Conservation (phyloP, 2,329 filamentous ascomycete genomes). For the Monosporascus sp. region DNA sequence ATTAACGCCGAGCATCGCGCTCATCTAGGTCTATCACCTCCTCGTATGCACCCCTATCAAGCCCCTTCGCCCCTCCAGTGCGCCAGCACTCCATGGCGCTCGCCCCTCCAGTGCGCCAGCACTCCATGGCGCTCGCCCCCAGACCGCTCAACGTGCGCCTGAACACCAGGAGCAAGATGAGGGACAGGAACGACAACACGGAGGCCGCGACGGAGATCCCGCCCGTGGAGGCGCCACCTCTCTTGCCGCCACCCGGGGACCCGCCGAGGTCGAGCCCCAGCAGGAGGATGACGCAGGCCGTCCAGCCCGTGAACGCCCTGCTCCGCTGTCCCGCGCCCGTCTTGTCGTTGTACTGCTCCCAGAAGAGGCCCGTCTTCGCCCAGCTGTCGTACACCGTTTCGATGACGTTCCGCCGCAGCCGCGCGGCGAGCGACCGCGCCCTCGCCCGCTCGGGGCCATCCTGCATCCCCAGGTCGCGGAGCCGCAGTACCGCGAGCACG, state of each 20-base stretch:
- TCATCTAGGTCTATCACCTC: neutral
- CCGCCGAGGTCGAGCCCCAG: slow-evolving; percentile 52
- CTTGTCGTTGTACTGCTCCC: slow-evolving; percentile 67
- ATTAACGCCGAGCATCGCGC: neutral
- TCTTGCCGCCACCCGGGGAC: slow-evolving; percentile 11
- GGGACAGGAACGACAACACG: neutral
- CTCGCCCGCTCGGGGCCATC: neutral
- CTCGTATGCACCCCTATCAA: neutral
- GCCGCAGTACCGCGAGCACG: slow-evolving; percentile 49
- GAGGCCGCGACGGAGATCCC: neutral
- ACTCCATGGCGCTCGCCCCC: neutral
- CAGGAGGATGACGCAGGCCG: slow-evolving; percentile 65
- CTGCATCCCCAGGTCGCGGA: slow-evolving; percentile 33
- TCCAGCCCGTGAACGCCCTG: slow-evolving; percentile 69
- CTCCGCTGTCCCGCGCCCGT: slow-evolving; percentile 61
- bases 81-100: neutral
- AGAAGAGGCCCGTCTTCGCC: slow-evolving; percentile 62
- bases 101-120: neutral
- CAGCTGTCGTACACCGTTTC: slow-evolving; percentile 39
- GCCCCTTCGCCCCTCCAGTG: neutral
- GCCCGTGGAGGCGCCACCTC: neutral
- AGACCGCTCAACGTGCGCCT: neutral
- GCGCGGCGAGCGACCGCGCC: slow-evolving; percentile 11
- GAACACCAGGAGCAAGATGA: neutral
- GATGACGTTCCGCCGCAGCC: slow-evolving; percentile 10